phyloP scores from a whole-genome alignment of 306 rosid species.

The Biancaea sappan region DNA sequence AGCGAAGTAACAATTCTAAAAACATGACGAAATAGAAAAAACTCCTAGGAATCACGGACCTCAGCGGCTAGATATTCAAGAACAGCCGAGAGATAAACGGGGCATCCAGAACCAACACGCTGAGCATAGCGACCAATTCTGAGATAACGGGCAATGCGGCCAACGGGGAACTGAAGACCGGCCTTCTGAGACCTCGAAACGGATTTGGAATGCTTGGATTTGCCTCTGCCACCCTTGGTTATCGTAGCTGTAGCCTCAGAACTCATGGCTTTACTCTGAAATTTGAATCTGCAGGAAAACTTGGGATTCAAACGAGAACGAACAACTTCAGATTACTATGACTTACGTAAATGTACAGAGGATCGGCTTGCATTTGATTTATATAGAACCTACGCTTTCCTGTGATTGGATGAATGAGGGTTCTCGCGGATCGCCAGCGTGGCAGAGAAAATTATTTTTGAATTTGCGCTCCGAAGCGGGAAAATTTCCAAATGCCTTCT shows the following conservation, averaged over 20 bases:
- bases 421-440: constrained; percentile 61
- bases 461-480: constrained; percentile 29
- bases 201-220: constrained; percentile 53
- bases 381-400: constrained; percentile 11
- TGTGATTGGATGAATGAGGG: constrained; percentile 33
- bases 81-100: constrained; percentile 85
- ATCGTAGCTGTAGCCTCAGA: constrained; percentile 24
- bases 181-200: constrained; percentile 73
- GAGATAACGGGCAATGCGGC: constrained; percentile 79
- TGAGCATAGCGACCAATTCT: constrained; percentile 71
- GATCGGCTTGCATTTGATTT: background rate
- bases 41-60: constrained; percentile 27
- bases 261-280: constrained; percentile 26
- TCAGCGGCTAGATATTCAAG: constrained; percentile 91
- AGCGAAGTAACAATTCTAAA: no score
- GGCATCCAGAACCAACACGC: constrained; percentile 80
- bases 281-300: background rate
- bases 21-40: background rate
- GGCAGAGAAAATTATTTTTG: constrained; percentile 24
- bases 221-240: constrained; percentile 67
- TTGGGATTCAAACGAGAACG: no score
- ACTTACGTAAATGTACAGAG: background rate
- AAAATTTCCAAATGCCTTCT: background rate
- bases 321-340: no score
- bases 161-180: constrained; percentile 93